Base-by-base conservation (phyloP, 2,329 filamentous ascomycete species). In the Dissoconium aciculare region DNA sequence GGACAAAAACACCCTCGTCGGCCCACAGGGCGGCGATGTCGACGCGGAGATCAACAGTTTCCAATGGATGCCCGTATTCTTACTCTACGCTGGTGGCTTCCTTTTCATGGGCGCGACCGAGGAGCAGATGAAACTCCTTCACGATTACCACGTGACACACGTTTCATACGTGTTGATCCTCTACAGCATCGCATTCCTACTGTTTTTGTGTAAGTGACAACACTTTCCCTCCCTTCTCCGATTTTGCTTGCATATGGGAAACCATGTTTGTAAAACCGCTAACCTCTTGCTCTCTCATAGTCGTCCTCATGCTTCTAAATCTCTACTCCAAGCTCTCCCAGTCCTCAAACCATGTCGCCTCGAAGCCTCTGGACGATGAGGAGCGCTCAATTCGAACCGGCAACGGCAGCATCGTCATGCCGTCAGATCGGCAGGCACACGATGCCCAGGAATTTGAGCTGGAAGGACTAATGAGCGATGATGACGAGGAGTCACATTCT, bases 101-200 rank as follows among this genome's bases (percentile, higher is more conserved):
- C 67, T 98, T 24, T 98, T 98, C 61, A 92, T 95, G 84, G 80
- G 83, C 17, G 87, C 89, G 11, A 95, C 84, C 1, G 89, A 95
- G 54, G 85, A 98, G 59, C 89, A 95, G 57, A 93, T 95, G 81
- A 50, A 64, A 13, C 63, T 94, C 2, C 64, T 95, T 4, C 67
- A 71, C 24, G 63, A 71, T 23, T 78, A 80, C 0, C 67, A 74
- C 36, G 74, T 95, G 47, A 84, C 84, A 15, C 83, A 91, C 49
- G 81, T 95, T 25, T 78, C 85, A 4, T 98, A 95, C 54, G 73
- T 95, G 24, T 67, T 98, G 15, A 85, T 95, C 31, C 62, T 94
- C 6, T 95, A 79, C 65, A 92, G 82, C 46, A 64, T 94, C 30
- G 78, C 87, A 14, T 94, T 92, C 55, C 57, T 98, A 12, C 55